Evolutionary conservation across 2,329 filamentous ascomycete species (phyloP).

Genomic region (Calonectria crousiana): DNA sequence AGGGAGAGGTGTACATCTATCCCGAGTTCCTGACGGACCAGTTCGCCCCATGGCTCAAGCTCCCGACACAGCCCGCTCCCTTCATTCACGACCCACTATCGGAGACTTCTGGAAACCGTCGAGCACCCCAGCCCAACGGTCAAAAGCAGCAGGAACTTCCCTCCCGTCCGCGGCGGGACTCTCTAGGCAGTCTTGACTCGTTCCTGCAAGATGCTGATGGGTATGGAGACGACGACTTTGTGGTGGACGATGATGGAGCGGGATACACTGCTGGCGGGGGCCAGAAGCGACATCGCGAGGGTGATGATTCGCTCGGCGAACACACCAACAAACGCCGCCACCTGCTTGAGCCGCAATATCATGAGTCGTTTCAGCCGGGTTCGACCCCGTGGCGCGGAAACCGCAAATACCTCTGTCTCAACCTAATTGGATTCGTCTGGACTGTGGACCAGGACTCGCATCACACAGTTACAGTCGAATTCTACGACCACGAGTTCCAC

Average conservation of each 20-base stretch:
- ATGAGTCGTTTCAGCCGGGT: conserved; percentile 91
- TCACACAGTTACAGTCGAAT: conserved; percentile 95
- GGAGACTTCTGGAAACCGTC: conserved; percentile 76
- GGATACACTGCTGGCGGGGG: conserved; percentile 77
- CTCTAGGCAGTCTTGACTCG: conserved; percentile 83
- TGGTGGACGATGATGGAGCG: conserved; percentile 94
- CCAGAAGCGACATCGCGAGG: conserved; percentile 63
- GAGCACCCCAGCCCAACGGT: conserved; percentile 67
- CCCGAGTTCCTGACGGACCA: conserved; percentile 75
- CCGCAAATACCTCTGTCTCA: conserved; percentile 91
- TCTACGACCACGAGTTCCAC: conserved; percentile 93
- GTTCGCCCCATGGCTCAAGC: conserved; percentile 66
- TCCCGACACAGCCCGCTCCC: conserved; percentile 79
- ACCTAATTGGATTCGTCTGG: conserved; percentile 95
- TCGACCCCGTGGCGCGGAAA: conserved; percentile 97
- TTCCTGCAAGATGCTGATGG: conserved; percentile 73
- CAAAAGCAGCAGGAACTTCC: conserved; percentile 61
- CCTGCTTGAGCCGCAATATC: conserved; percentile 72
- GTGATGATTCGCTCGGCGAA: conserved; percentile 63
- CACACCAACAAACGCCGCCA: conserved; percentile 63
- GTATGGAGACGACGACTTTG: conserved; percentile 79
- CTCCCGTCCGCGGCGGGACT: conserved; percentile 69
- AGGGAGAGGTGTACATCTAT: conserved; percentile 94
- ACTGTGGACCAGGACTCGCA: conserved; percentile 95
- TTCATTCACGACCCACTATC: conserved; percentile 85